Evolutionary conservation across 2,329 filamentous ascomycete species (phyloP).

Genomic region (Pestalotiopsis sp.): DNA sequence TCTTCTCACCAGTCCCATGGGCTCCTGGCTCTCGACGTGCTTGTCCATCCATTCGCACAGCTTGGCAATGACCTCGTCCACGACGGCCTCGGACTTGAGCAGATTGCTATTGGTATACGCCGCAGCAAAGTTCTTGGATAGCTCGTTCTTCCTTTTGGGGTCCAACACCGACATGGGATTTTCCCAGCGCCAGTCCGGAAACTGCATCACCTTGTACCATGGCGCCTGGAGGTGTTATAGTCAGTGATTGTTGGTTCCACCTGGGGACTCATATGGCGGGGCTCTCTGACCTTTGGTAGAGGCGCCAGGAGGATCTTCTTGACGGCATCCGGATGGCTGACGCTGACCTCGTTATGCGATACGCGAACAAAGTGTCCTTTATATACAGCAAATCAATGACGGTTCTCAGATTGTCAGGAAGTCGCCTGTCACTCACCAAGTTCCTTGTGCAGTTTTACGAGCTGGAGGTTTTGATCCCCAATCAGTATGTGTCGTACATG

Average conservation of each 20-base stretch:
- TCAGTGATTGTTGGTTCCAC: neutral
- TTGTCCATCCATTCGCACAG: slow-evolving; percentile 14
- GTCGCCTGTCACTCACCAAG: slow-evolving; percentile 30
- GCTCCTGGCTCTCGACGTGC: slow-evolving; percentile 1
- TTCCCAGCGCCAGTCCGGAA: slow-evolving; percentile 17
- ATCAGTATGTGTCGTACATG: slow-evolving; percentile 35
- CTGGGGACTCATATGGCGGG: neutral
- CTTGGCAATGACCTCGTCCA: slow-evolving; percentile 12
- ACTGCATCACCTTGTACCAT: slow-evolving; percentile 12
- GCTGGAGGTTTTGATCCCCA: slow-evolving; percentile 39
- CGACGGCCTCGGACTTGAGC: slow-evolving; percentile 13
- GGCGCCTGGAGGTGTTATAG: neutral
- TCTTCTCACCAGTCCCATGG: slow-evolving; percentile 13
- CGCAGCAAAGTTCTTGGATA: slow-evolving; percentile 29
- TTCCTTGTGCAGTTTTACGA: slow-evolving; percentile 39
- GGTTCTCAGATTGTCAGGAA: too few species aligned
- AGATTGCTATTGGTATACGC: slow-evolving; percentile 31
- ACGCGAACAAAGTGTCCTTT: slow-evolving; percentile 45
- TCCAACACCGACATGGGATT: slow-evolving; percentile 15
- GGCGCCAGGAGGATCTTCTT: slow-evolving; percentile 36
- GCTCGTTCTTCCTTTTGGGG: slow-evolving; percentile 17
- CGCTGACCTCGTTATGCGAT: slow-evolving; percentile 43
- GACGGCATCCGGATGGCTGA: slow-evolving; percentile 44
- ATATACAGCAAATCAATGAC: neutral
- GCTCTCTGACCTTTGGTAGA: slow-evolving; percentile 31